Conservation (phyloP, 2,329 filamentous ascomycete genomes). For the Blastomyces silverae region DNA sequence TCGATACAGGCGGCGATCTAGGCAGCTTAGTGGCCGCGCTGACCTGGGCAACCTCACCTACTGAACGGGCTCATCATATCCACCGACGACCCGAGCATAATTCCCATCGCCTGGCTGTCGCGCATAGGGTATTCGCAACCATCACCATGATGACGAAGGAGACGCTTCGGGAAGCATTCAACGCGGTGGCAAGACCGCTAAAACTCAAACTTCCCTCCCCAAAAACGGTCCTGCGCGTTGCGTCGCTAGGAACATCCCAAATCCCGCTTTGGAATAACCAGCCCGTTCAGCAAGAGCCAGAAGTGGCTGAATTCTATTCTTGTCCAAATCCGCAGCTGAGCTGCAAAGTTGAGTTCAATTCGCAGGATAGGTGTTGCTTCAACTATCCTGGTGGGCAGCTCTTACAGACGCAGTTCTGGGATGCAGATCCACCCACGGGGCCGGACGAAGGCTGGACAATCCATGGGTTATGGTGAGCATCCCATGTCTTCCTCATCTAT, state of each 20-base stretch:
- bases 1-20: too few relatives aligned
- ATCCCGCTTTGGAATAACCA: slow-evolving; percentile 7
- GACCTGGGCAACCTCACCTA: neutral
- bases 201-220: slow-evolving; percentile 3
- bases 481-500: neutral
- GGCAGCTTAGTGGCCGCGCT: neutral
- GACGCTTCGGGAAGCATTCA: neutral
- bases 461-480: slow-evolving; percentile 49
- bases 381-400: slow-evolving; percentile 53
- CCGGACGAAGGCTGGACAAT: slow-evolving; percentile 53
- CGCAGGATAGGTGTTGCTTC: slow-evolving; percentile 51
- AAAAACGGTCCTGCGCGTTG: slow-evolving; percentile 4
- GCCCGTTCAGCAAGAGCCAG: neutral
- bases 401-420: slow-evolving; percentile 57
- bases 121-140: neutral
- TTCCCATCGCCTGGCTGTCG: neutral
- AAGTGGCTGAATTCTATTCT: slow-evolving; percentile 19
- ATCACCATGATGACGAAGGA: neutral
- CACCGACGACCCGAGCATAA: neutral
- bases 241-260: slow-evolving; percentile 5
- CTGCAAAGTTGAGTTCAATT: slow-evolving; percentile 51
- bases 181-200: neutral
- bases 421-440: slow-evolving; percentile 49
- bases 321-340: slow-evolving; percentile 45
- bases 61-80: neutral